Conservation (phyloP, 2,329 filamentous ascomycete genomes). For the Falciphora oryzae region DNA sequence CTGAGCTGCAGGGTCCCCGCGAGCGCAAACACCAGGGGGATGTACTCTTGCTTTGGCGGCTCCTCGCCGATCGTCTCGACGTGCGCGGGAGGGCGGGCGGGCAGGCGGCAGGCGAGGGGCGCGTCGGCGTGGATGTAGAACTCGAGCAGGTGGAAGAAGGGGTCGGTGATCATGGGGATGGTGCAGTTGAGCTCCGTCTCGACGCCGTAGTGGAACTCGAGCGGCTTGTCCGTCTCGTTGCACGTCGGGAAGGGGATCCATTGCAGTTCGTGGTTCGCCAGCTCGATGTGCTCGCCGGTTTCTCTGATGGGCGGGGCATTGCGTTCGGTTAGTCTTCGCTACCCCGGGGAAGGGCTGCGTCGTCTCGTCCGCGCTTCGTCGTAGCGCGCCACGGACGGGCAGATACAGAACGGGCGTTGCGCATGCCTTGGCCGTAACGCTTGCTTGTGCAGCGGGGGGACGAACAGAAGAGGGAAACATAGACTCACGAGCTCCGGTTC, state of each 20-base stretch:
- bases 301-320: conserved; percentile 49
- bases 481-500: conserved; percentile 65
- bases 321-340: conserved; percentile 2
- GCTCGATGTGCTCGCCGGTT: conserved; percentile 83
- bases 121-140: conserved; percentile 98
- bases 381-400: background rate
- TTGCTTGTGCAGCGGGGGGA: background rate
- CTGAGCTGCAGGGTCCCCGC: conserved; percentile 82
- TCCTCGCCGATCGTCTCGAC: conserved; percentile 49
- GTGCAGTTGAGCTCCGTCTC: conserved; percentile 81
- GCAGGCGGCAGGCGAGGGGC: conserved; percentile 84
- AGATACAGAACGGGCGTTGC: background rate
- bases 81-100: conserved; percentile 61
- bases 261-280: conserved; percentile 74
- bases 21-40: conserved; percentile 82
- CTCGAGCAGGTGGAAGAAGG: conserved; percentile 84
- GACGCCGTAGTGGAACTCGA: conserved; percentile 81
- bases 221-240: conserved; percentile 76
- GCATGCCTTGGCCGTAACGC: background rate
- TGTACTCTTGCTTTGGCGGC: conserved; percentile 53
- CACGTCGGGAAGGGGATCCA: conserved; percentile 89
- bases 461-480: background rate
- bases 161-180: conserved; percentile 67
- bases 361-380: background rate
- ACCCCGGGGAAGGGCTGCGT: background rate